Conservation (phyloP, 192 early-diverging fungal genomes). For the Mortierella antarctica region DNA sequence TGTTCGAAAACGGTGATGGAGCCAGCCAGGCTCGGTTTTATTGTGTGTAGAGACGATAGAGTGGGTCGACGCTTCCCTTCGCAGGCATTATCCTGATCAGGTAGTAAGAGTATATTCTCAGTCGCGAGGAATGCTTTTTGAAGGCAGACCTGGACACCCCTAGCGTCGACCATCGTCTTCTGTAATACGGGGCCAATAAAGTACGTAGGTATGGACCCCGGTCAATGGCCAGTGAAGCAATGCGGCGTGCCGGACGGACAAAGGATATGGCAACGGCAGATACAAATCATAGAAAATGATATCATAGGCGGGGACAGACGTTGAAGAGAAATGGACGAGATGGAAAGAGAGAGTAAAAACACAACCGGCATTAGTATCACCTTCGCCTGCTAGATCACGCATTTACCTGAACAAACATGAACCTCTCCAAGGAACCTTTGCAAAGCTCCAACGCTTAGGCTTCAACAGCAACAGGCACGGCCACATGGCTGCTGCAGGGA, state of each 20-base stretch:
- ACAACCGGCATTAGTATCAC: no score
- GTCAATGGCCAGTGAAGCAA: background rate
- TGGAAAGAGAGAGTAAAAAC: no score
- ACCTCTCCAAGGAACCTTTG: background rate
- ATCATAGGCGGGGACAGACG: no score
- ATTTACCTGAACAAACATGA: background rate
- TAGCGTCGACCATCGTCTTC: slow-evolving; percentile 46
- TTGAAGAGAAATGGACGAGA: no score
- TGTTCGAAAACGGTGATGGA: no score
- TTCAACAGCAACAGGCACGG: slow-evolving; percentile 1
- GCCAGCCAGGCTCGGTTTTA: background rate
- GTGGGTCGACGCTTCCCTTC: slow-evolving; percentile 56
- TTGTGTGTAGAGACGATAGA: background rate
- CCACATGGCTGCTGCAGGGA: background rate
- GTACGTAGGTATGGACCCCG: background rate
- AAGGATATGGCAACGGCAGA: no score
- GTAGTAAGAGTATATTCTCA: slow-evolving; percentile 62
- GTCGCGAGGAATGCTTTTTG: slow-evolving; percentile 25
- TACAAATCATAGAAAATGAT: no score
- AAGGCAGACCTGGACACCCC: slow-evolving; percentile 42
- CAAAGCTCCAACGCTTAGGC: background rate
- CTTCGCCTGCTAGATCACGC: no score
- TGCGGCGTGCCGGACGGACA: background rate
- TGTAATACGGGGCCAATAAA: background rate
- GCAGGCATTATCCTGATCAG: slow-evolving; percentile 65